Evolutionary conservation across 495 filamentous ascomycete genomes (phyloP), one percentile per base, ranked within the genome.

Genomic region (Symbiotaphrina buchneri): DNA sequence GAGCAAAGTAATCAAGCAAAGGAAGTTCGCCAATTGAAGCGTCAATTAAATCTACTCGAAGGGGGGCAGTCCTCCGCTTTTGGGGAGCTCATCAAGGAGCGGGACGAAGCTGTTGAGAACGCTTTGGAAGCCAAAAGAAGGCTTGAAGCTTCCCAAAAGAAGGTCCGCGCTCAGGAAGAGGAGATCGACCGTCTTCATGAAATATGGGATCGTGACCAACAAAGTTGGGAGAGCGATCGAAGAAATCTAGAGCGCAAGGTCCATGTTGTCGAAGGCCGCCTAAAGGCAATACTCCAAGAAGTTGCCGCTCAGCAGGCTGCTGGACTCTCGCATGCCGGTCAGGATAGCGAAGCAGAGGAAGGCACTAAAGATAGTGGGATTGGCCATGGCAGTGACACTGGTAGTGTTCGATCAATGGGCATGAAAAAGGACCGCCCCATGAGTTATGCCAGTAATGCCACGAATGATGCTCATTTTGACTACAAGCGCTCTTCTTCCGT

Each of bases 41-140:
- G 80, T 25, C 81, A 93, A 44, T 56, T 95, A 30, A 65, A 82
- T 36, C 58, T 85, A 26, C 53, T 92, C 11, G 87, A 99, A 53
- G 76, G 77, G 29, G 85, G 83, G 3, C 79, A 78, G 4, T 70
- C 80, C 6, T 78, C 76, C 4, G 83, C 84, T 10, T 56, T 95
- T 10, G 68, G 70, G 30, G 76, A 83, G 34, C 55, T 95, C 17
- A 71, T 76, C 10, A 71, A 68, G 31, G 90, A 99, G 50, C 65
- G 85, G 15, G 85, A 99, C 39, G 71, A 80, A 36, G 78, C 80
- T 3, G 62, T 84, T 7, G 74, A 79, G 18, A 60, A 61, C n/a
- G 62, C 64, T 27, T 52, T 57, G 4, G 85, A 95, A 40, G 58
- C 75, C 18, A 80, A 67, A 44, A 70, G 65, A 41, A 79, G 80